Percentiles rank a stretch among this genome's conserved stretches.
Evolutionary conservation across 2,329 filamentous ascomycete genomes (phyloP).

Genomic region (Colletotrichum nymphaeae): DNA sequence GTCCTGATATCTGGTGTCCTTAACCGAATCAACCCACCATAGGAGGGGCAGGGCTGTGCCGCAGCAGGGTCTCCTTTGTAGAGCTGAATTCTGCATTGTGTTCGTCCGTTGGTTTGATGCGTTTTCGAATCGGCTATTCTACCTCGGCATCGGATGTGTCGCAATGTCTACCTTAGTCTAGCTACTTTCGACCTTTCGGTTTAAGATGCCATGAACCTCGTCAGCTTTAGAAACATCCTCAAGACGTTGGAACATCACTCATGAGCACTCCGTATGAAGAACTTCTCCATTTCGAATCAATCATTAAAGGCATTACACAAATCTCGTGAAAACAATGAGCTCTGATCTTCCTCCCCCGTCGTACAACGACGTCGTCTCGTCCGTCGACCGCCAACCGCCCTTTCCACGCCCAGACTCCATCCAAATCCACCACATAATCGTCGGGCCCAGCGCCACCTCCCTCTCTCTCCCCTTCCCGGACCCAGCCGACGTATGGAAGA

Average conservation of each 20-base stretch:
- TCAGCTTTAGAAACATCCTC: not conserved
- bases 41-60: not conserved
- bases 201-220: not conserved
- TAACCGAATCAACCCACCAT: not conserved
- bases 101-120: not conserved
- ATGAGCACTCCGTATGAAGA: not conserved
- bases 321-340: not conserved
- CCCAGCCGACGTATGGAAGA: not conserved
- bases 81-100: not conserved
- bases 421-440: not conserved
- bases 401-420: not conserved
- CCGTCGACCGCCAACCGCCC: not conserved
- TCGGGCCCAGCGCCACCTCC: not conserved
- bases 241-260: not conserved
- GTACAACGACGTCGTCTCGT: not conserved
- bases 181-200: too few relatives aligned
- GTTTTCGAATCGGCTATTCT: not conserved
- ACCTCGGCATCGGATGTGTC: not conserved
- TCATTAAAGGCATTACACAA: not conserved
- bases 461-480: not conserved
- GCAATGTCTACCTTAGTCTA: too few relatives aligned
- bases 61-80: not conserved
- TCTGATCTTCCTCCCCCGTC: not conserved
- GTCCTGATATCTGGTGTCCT: not conserved
- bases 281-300: not conserved